Conservation (phyloP, 345 rosid genomes). For the Salix udensis region DNA sequence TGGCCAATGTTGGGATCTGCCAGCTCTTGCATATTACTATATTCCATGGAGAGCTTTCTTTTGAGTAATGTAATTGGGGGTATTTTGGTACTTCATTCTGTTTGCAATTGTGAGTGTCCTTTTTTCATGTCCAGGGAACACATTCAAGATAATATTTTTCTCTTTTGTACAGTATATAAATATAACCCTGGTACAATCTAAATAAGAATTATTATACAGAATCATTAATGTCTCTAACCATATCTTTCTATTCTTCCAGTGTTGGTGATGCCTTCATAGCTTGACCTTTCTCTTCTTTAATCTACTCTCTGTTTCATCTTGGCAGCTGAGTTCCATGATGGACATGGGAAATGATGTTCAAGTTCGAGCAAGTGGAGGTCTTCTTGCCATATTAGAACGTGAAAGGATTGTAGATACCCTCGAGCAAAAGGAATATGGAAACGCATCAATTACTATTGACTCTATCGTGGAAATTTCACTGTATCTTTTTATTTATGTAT, state of each 20-base stretch:
- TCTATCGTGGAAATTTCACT: conserved; percentile 69
- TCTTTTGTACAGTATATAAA: too few relatives aligned
- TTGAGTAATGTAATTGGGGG: too few relatives aligned
- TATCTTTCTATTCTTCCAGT: background rate
- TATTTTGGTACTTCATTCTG: too few relatives aligned
- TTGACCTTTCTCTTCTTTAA: background rate
- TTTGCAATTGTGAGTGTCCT: too few relatives aligned
- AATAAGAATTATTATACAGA: too few relatives aligned
- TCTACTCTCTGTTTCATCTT: conserved; percentile 17
- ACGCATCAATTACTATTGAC: conserved; percentile 71
- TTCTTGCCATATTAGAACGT: conserved; percentile 88
- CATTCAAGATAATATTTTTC: too few relatives aligned
- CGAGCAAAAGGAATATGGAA: conserved; percentile 75
- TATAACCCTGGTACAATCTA: too few relatives aligned
- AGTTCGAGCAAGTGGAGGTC: conserved; percentile 95
- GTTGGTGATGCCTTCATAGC: background rate
- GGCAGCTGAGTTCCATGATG: conserved; percentile 93
- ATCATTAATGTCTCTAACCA: background rate
- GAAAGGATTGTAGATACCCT: conserved; percentile 83
- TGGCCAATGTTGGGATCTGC: too few relatives aligned
- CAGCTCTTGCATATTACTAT: too few relatives aligned
- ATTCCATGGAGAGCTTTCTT: too few relatives aligned
- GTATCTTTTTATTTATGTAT: conserved; percentile 48
- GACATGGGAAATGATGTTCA: conserved; percentile 84
- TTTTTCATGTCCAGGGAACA: too few relatives aligned